phyloP scores from a whole-genome alignment of 352 stramenopile genomes.

The Globisporangium carolinianum region DNA sequence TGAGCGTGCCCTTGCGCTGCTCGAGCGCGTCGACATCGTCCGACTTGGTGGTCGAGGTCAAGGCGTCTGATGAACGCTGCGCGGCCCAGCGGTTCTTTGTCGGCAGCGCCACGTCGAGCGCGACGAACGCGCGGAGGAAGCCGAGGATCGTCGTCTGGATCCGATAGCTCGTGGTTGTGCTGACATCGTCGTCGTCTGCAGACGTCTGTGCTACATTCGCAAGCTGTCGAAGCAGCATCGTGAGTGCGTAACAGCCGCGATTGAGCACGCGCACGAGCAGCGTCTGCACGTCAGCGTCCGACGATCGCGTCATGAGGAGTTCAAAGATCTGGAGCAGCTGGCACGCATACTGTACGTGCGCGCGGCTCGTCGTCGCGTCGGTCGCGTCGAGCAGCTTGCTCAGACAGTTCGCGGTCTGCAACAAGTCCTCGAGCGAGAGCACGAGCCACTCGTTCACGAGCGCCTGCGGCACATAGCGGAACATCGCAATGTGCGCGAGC shows the following conservation, averaged over 20 bases:
- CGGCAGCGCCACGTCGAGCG: constrained; percentile 27
- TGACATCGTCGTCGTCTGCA: not conserved
- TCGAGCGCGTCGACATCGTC: constrained; percentile 46
- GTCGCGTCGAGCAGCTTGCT: constrained; percentile 15
- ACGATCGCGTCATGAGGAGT: constrained; percentile 28
- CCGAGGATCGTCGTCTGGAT: constrained; percentile 21
- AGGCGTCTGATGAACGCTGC: not conserved
- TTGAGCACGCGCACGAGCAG: constrained; percentile 29
- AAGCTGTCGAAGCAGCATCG: constrained; percentile 18
- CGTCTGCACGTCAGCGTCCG: constrained; percentile 34
- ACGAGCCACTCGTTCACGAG: constrained; percentile 52
- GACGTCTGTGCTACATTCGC: not conserved
- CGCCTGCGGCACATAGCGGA: constrained; percentile 30
- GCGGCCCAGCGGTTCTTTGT: constrained; percentile 11
- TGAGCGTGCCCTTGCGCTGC: constrained; percentile 47
- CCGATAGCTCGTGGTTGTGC: constrained; percentile 5
- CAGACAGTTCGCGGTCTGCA: constrained; percentile 27
- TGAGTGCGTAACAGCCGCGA: constrained; percentile 17
- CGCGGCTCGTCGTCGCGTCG: not conserved
- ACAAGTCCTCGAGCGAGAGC: constrained; percentile 37
- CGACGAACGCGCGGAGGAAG: constrained; percentile 31
- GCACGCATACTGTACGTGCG: constrained; percentile 12
- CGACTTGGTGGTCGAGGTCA: not conserved
- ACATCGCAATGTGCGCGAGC: constrained; percentile 19
- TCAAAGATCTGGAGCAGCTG: constrained; percentile 29